A percentile compares a stretch with the other conserved stretches of the same genome.
Evolutionary conservation across 176 grass and related monocot genomes (phyloP).

Genomic region (Panicum miliaceum): DNA sequence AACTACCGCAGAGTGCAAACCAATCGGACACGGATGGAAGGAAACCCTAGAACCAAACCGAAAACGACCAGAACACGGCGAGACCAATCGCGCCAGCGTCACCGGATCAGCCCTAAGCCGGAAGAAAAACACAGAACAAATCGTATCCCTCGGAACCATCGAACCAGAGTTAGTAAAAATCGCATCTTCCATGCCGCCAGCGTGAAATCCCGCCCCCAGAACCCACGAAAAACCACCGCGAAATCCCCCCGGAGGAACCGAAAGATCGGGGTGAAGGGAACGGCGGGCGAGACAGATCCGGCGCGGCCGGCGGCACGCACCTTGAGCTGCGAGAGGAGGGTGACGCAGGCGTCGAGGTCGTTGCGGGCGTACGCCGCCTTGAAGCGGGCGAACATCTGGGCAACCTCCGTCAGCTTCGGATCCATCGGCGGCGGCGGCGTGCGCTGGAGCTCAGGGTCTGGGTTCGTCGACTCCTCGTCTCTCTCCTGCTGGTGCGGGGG

Average conservation of each 20-base stretch:
- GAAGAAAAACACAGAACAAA: background rate
- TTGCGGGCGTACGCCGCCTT: constrained; percentile 70
- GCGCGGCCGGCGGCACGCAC: constrained; percentile 25
- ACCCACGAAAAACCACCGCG: background rate
- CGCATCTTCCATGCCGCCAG: background rate
- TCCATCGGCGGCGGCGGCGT: constrained; percentile 57
- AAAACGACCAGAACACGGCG: background rate
- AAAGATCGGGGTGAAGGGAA: background rate
- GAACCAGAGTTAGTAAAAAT: background rate
- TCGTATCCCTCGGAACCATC: background rate
- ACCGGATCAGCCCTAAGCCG: background rate
- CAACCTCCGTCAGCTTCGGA: constrained; percentile 73
- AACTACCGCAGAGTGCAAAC: background rate
- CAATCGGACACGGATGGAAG: background rate
- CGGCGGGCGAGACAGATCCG: constrained; percentile 12
- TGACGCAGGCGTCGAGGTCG: constrained; percentile 61
- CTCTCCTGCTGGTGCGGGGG: background rate
- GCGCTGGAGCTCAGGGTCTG: background rate
- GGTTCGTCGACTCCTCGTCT: background rate
- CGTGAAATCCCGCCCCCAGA: background rate
- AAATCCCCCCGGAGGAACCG: background rate
- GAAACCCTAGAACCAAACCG: constrained; percentile 24
- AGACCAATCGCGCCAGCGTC: background rate
- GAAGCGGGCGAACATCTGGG: constrained; percentile 82
- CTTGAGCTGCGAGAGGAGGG: constrained; percentile 90